Base-by-base conservation (phyloP, 2,329 filamentous ascomycete genomes). In the Onygenales sp. region DNA sequence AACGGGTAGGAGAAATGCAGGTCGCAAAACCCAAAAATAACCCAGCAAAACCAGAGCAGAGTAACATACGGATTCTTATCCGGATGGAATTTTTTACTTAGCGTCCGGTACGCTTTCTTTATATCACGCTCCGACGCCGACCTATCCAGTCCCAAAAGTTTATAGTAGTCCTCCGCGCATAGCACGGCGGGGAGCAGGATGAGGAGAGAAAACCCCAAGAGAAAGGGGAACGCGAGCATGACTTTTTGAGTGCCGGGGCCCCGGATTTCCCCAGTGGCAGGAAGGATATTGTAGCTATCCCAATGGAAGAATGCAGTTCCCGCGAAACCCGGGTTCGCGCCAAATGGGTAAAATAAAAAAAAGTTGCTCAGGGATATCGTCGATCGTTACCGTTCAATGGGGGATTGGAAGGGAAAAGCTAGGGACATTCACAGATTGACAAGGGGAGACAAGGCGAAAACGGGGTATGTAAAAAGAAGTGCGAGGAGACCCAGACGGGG, bases 21-120 rank as follows among this genome's bases (percentile, higher is more conserved):
- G 7, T 10, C 8, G 11, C 36, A 27, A 45, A 50, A 17, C 14
- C 36, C 17, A 38, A 6, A 11, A 43, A 48, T 36, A 21, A 17
- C 14, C 36, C 17, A 38, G 3, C 13, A 43, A 48, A 41, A 21
- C 36, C 3, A 42, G 21, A 50, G 11, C 36, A 35, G 8, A 41
- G 27, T 43, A 13, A 75, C 86, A 64, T 80, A 93, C 86, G 92
- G 90, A 64, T 97, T 97, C 80, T 98, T 98, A 72, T 98, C 93
- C 3, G 93, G 93, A 67, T 98, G 93, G 70, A 81, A 96, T 69
- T 94, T 95, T 72, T 97, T 97, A 75, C 88, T 94, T 9, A 98
- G 78, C 56, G 83, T 85, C 56, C 91, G 83, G 72, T 98, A 98
- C 21, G 93, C 91, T 45, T 87, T 87, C 72, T 98, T 98, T 68